Evolutionary conservation across 2,329 filamentous ascomycete species (phyloP).

Genomic region (Lachnellula subtilissima): DNA sequence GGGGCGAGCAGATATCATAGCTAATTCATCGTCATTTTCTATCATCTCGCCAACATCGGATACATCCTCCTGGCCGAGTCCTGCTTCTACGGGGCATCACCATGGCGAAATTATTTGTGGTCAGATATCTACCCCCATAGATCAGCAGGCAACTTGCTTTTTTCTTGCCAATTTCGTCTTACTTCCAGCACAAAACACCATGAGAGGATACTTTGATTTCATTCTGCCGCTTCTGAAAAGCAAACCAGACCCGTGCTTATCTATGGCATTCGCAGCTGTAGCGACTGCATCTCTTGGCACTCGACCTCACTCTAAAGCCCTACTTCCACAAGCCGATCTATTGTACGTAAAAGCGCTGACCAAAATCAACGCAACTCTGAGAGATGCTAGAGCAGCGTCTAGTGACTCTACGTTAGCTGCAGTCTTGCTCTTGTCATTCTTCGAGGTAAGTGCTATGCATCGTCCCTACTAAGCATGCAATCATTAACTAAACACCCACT

Average conservation of each 20-base stretch:
- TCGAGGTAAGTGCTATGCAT: slow-evolving; percentile 39
- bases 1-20: background rate
- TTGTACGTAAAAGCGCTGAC: slow-evolving; percentile 51
- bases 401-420: slow-evolving; percentile 52
- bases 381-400: slow-evolving; percentile 42
- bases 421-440: slow-evolving; percentile 54
- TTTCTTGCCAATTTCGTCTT: slow-evolving; percentile 58
- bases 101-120: slow-evolving; percentile 28
- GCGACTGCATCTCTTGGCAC: slow-evolving; percentile 52
- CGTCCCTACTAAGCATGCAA: background rate
- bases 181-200: slow-evolving; percentile 45
- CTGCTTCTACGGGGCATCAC: background rate
- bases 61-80: background rate
- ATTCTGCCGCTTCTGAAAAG: slow-evolving; percentile 47
- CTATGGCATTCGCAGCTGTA: slow-evolving; percentile 47
- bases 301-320: slow-evolving; percentile 34
- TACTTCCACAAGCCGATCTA: slow-evolving; percentile 39
- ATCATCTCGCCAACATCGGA: background rate
- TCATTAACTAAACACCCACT: background rate
- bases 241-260: slow-evolving; percentile 21
- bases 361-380: slow-evolving; percentile 46
- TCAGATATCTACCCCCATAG: slow-evolving; percentile 42
- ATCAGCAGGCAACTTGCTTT: slow-evolving; percentile 52
- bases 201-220: slow-evolving; percentile 54
- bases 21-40: background rate